Conservation (phyloP, 23 red algal genomes). For the Pyropia yezoensis region DNA sequence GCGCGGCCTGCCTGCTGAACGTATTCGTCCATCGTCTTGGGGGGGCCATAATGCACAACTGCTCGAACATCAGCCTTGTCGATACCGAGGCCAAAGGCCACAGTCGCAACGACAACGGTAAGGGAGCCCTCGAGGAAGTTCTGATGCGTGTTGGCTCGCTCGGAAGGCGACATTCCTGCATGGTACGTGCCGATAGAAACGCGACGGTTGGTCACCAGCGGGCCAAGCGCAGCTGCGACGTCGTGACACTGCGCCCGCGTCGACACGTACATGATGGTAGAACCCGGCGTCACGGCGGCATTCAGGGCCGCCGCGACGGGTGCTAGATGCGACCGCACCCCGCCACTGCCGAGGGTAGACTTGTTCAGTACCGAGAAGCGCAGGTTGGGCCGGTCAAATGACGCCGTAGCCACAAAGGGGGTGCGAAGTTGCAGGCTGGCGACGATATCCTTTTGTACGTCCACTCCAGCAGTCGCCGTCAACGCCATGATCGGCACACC, state of each 20-base stretch:
- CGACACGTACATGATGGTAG: constrained; percentile 83
- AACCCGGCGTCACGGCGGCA: constrained; percentile 5
- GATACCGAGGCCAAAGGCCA: constrained; percentile 96
- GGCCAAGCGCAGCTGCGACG: constrained; percentile 25
- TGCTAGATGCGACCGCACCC: constrained; percentile 40
- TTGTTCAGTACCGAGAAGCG: constrained; percentile 64
- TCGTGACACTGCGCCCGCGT: constrained; percentile 56
- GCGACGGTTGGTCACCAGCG: constrained; percentile 1
- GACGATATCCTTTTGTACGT: constrained; percentile 64
- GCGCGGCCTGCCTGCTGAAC: constrained; percentile 87
- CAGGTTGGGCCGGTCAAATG: constrained; percentile 80
- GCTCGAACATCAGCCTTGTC: constrained; percentile 78
- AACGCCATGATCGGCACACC: constrained; percentile 70
- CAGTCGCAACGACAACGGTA: constrained; percentile 70
- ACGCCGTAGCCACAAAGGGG: constrained; percentile 43
- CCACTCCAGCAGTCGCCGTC: constrained; percentile 59
- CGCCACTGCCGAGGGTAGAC: constrained; percentile 3
- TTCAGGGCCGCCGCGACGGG: constrained; percentile 30
- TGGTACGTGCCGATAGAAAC: constrained; percentile 30
- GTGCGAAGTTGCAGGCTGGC: constrained; percentile 40
- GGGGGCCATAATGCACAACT: constrained; percentile 74
- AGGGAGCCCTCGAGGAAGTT: constrained; percentile 13
- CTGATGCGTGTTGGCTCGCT: constrained; percentile 14
- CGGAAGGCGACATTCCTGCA: constrained; percentile 14
- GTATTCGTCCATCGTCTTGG: constrained; percentile 66